These are phyloP conservation scores for Xerocomellus chrysenteron DNA, from an alignment of 768 basidiomycete genomes.

Conservation along the genomic window DNA sequence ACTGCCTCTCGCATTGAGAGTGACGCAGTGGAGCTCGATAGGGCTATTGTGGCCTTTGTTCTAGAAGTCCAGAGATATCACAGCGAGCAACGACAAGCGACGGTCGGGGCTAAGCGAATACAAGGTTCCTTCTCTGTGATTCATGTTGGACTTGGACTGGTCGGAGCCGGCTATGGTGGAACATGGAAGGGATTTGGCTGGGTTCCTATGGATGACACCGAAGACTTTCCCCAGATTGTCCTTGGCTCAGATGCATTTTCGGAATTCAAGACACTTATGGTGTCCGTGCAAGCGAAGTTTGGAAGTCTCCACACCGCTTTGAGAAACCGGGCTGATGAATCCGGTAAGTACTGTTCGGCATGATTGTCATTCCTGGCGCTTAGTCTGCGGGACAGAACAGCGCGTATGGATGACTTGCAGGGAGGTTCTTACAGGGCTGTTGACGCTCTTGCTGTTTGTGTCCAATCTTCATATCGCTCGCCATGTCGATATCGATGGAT, in stretches of 20 bases:
- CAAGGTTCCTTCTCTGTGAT: constrained; percentile 58
- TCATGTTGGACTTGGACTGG: constrained; percentile 72
- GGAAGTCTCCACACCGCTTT: constrained; percentile 29
- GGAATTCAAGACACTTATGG: constrained; percentile 50
- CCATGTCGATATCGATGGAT: constrained; percentile 80
- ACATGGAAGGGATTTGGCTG: constrained; percentile 88
- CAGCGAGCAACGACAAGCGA: constrained; percentile 26
- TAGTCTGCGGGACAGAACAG: constrained; percentile 21
- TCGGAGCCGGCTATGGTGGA: constrained; percentile 75
- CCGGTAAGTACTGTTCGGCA: constrained; percentile 23
- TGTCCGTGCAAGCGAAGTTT: constrained; percentile 52
- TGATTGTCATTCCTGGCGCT: not conserved
- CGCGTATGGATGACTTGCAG: constrained; percentile 41
- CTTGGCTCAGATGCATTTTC: constrained; percentile 52
- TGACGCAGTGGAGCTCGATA: constrained; percentile 74
- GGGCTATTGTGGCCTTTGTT: constrained; percentile 66
- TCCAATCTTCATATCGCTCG: constrained; percentile 77
- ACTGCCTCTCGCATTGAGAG: constrained; percentile 70
- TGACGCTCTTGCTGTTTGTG: constrained; percentile 56
- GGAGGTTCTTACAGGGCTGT: constrained; percentile 54
- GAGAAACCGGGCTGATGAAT: constrained; percentile 19
- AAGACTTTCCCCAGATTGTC: constrained; percentile 44
- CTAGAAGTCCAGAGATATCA: constrained; percentile 65
- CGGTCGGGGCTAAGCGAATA: constrained; percentile 47
- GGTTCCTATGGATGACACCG: constrained; percentile 54